Evolutionary conservation across 495 filamentous ascomycete species (phyloP), one percentile per base, ranked within the genome.

Genomic region (Xylaria intraflava): DNA sequence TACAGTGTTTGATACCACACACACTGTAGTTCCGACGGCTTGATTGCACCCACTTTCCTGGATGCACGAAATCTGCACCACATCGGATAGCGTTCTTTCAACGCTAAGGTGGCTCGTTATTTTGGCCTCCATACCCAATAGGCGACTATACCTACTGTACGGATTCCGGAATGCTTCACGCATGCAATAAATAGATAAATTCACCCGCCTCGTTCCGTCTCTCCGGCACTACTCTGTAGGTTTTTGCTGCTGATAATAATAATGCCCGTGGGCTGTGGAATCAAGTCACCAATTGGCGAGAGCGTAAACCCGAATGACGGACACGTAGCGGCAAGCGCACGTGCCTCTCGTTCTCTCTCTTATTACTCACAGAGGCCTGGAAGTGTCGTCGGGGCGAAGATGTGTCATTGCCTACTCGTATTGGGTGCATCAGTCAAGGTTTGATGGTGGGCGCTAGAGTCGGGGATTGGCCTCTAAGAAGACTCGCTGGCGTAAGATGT

Each of bases 391-490:
- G 35, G 17, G 9, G 35, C 6, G 5, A 6, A 44, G 20, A 39
- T 35, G 40, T 44, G 41, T n/a, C 50, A 53, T 53, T 53, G n/a
- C n/a, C n/a, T n/a, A 53, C 50, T 53, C 50, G 50, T 53, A 29
- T 26, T 53, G 16, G 50, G 38, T 53, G 50, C 22, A 30, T 9
- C 35, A n/a, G 4, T 36, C 29, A n/a, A 38, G 26, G 41, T 11
- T 38, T 22, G 27, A 45, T 46, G 20, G 31, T 29, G 26, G 20
- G 38, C 30, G 17, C 41, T 53, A 46, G 49, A 52, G 41, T 8
- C 29, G 31, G n/a, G n/a, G 24, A 17, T 40, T 12, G 35, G 23
- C 33, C n/a, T 29, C n/a, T 31, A 30, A 29, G 23, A 20, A 24
- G 30, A 43, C 19, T 44, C 12, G 30, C 39, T 43, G 14, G 27